Percentiles rank a stretch among this genome's conserved stretches.
Evolutionary conservation across 768 basidiomycete genomes (phyloP).

Genomic region (Panaeolus cyanescens): DNA sequence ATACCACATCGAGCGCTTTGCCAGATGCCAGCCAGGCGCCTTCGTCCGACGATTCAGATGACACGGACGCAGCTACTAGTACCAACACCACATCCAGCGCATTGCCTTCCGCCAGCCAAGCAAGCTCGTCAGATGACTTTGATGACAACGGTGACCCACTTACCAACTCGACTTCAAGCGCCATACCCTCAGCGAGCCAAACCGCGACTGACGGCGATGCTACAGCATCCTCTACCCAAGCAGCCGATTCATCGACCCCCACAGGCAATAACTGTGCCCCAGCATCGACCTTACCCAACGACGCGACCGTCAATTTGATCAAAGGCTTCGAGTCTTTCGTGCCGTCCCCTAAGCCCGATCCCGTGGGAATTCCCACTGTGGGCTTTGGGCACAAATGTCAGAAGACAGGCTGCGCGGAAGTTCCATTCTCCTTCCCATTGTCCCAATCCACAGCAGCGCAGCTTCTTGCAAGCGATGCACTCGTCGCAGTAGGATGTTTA

Average conservation of each 20-base stretch:
- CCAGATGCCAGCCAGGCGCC: background rate
- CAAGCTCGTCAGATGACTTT: no score
- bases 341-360: constrained; percentile 29
- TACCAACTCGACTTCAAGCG: no score
- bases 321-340: constrained; percentile 35
- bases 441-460: constrained; percentile 23
- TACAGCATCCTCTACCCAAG: constrained; percentile 7
- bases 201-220: no score
- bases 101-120: background rate
- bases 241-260: constrained; percentile 4
- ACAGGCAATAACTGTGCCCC: constrained; percentile 3
- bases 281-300: constrained; percentile 20
- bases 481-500: constrained; percentile 30
- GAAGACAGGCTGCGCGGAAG: constrained; percentile 20
- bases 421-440: constrained; percentile 31
- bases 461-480: constrained; percentile 29
- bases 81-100: constrained; percentile 6
- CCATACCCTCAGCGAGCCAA: no score
- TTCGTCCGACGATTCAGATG: background rate
- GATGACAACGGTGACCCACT: no score
- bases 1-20: background rate
- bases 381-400: constrained; percentile 36
- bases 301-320: constrained; percentile 28
- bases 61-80: constrained; percentile 12
- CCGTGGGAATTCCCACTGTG: constrained; percentile 34